phyloP scores from a whole-genome alignment of 371 early-diverging fungal genomes.

The Globomyces sp. region DNA sequence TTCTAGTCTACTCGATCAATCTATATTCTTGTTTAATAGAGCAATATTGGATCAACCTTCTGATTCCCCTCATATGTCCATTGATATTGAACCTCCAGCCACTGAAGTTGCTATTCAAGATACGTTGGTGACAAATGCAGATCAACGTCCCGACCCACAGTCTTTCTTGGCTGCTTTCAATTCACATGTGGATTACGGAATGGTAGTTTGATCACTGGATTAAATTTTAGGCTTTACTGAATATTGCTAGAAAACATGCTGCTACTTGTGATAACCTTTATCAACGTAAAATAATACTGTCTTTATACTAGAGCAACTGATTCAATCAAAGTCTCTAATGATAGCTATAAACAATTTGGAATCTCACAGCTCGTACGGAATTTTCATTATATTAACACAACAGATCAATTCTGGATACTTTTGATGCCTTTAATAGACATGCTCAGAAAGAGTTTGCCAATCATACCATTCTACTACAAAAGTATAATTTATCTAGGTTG shows the following conservation, averaged over 20 bases:
- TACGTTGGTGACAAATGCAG: background rate
- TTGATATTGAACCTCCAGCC: constrained; percentile 36
- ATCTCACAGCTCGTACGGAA: constrained; percentile 19
- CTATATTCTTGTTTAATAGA: constrained; percentile 29
- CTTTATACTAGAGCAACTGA: constrained; percentile 32
- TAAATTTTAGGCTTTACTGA: constrained; percentile 11
- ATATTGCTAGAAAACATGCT: constrained; percentile 18
- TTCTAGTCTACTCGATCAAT: constrained; percentile 16
- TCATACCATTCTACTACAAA: constrained; percentile 35
- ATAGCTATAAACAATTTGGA: constrained; percentile 35
- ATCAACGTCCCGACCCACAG: background rate
- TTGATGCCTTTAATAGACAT: constrained; percentile 28
- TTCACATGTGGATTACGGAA: constrained; percentile 13
- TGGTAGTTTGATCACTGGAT: background rate
- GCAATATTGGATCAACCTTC: constrained; percentile 18
- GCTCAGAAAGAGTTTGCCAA: constrained; percentile 40
- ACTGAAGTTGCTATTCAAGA: background rate
- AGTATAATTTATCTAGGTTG: constrained; percentile 11
- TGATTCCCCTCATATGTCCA: constrained; percentile 18
- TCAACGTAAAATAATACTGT: constrained; percentile 12
- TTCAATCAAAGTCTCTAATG: constrained; percentile 34
- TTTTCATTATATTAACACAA: constrained; percentile 22
- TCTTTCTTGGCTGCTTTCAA: constrained; percentile 2
- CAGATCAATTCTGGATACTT: background rate
- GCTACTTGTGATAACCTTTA: constrained; percentile 25